phyloP scores from a whole-genome alignment of 2,329 filamentous ascomycete species.

The Rasamsonia emersonii region DNA sequence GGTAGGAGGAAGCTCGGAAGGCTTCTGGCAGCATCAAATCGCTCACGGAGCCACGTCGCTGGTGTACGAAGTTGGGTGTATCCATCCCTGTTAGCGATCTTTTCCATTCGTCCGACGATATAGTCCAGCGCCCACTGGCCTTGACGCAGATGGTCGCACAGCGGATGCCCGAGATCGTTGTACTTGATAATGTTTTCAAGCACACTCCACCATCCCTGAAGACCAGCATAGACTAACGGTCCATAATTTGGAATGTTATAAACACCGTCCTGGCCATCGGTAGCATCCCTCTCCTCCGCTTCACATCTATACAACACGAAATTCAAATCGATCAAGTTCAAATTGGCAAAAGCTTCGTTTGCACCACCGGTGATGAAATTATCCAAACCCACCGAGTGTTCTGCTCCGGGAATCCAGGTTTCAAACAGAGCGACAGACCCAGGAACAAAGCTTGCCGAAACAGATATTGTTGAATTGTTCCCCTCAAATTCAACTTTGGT shows the following conservation, averaged over 20 bases:
- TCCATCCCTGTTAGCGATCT: slow-evolving; percentile 54
- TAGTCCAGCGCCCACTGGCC: slow-evolving; percentile 92
- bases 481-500: slow-evolving; percentile 64
- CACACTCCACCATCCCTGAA: slow-evolving; percentile 98
- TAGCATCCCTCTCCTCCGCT: slow-evolving; percentile 74
- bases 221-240: slow-evolving; percentile 80
- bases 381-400: slow-evolving; percentile 76
- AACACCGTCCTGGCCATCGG: slow-evolving; percentile 70
- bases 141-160: slow-evolving; percentile 86
- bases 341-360: slow-evolving; percentile 64
- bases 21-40: slow-evolving; percentile 75
- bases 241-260: slow-evolving; percentile 82
- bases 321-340: slow-evolving; percentile 77
- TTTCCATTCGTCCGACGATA: slow-evolving; percentile 67
- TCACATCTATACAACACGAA: slow-evolving; percentile 87
- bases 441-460: slow-evolving; percentile 77
- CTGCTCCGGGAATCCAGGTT: slow-evolving; percentile 85
- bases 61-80: slow-evolving; percentile 57
- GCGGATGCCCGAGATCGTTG: slow-evolving; percentile 85
- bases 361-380: slow-evolving; percentile 77
- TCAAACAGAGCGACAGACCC: slow-evolving; percentile 93
- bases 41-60: slow-evolving; percentile 69
- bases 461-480: slow-evolving; percentile 68
- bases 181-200: slow-evolving; percentile 74
- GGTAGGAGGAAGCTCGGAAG: slow-evolving; percentile 86